Evolutionary conservation across 306 rosid genomes (phyloP).

Genomic region (Vigna reflexopilosa): DNA sequence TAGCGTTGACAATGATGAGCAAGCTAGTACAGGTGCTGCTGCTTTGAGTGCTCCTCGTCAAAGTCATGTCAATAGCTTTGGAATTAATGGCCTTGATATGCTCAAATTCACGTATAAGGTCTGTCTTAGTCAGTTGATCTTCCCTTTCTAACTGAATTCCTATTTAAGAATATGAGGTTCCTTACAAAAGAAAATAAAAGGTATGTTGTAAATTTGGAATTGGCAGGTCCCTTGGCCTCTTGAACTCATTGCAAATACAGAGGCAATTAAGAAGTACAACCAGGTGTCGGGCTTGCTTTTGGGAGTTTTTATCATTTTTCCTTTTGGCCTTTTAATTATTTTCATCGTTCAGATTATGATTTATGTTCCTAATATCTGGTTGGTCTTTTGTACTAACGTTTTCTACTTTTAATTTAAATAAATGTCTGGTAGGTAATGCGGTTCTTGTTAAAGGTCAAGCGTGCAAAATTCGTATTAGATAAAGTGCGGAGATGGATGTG

Average conservation of each 20-base stretch:
- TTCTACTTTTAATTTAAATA: slow-evolving; percentile 6
- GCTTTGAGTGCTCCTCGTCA: slow-evolving; percentile 61
- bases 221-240: slow-evolving; percentile 98
- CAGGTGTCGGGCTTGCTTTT: slow-evolving; percentile 62
- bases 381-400: slow-evolving; percentile 36
- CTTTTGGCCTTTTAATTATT: slow-evolving; percentile 27
- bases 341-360: slow-evolving; percentile 28
- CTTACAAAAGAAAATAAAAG: neutral
- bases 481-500: slow-evolving; percentile 99
- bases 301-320: neutral
- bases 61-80: slow-evolving; percentile 65
- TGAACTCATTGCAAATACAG: slow-evolving; percentile 90
- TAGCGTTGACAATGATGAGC: slow-evolving; percentile 63
- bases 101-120: slow-evolving; percentile 91
- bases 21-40: slow-evolving; percentile 52
- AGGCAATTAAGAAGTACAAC: slow-evolving; percentile 94
- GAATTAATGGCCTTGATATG: slow-evolving; percentile 88
- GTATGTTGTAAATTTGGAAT: slow-evolving; percentile 40
- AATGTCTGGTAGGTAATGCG: slow-evolving; percentile 72
- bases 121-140: slow-evolving; percentile 41
- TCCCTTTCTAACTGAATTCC: slow-evolving; percentile 20
- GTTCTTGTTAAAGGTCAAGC: slow-evolving; percentile 94
- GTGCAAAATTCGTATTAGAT: slow-evolving; percentile 90
- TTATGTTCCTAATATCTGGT: slow-evolving; percentile 23
- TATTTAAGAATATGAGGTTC: slow-evolving; percentile 31